Conservation (phyloP, 371 early-diverging fungal species). For the Mucor plumbeus region DNA sequence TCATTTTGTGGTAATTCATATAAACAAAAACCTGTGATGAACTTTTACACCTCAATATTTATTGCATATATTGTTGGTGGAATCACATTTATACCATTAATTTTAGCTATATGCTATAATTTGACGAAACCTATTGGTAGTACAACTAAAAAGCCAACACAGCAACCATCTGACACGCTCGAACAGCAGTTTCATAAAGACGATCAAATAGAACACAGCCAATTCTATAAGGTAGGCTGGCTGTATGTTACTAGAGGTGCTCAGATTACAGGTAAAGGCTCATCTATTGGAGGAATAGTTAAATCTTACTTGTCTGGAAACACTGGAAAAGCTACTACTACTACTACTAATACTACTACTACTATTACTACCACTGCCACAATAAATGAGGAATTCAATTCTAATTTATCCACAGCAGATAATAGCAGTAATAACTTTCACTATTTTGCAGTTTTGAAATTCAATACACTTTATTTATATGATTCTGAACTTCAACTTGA, state of each 20-base stretch:
- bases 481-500: conserved; percentile 81
- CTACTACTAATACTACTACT: conserved; percentile 18
- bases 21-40: background rate
- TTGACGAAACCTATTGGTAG: background rate
- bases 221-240: conserved; percentile 58
- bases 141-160: background rate
- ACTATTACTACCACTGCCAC: conserved; percentile 28
- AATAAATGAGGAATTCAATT: conserved; percentile 15
- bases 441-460: conserved; percentile 78
- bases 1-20: background rate
- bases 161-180: conserved; percentile 3
- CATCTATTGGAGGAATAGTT: conserved; percentile 42
- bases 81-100: conserved; percentile 48
- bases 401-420: background rate
- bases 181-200: conserved; percentile 22
- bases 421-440: background rate
- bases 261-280: conserved; percentile 26
- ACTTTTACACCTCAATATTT: conserved; percentile 19
- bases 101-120: conserved; percentile 15
- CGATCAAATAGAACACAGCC: conserved; percentile 8
- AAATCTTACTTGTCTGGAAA: conserved; percentile 41
- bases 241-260: conserved; percentile 45
- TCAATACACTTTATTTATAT: conserved; percentile 82
- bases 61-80: conserved; percentile 52
- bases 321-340: conserved; percentile 14